phyloP scores from a whole-genome alignment of 768 basidiomycete genomes.

The Royoungia palumana region DNA sequence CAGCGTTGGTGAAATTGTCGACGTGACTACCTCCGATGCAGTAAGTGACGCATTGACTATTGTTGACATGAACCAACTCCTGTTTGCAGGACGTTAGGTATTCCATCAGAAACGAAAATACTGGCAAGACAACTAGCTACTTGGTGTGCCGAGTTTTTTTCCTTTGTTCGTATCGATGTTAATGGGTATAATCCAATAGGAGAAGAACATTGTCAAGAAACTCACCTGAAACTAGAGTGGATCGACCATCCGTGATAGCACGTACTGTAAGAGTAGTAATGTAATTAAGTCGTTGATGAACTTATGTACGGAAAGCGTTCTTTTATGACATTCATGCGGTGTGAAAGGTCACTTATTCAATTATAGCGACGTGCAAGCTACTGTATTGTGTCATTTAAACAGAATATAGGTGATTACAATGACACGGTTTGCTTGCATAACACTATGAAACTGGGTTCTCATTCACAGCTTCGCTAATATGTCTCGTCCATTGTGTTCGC shows the following conservation, averaged over 20 bases:
- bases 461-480: too few relatives aligned
- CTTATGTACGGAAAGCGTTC: too few relatives aligned
- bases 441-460: too few relatives aligned
- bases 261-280: not conserved
- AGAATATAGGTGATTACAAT: too few relatives aligned
- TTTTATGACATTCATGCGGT: too few relatives aligned
- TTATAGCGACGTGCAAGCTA: too few relatives aligned
- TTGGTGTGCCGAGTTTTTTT: conserved; percentile 22
- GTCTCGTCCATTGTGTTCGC: not conserved
- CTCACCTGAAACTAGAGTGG: not conserved
- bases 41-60: conserved; percentile 22
- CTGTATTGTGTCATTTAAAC: too few relatives aligned
- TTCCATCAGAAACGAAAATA: conserved; percentile 43
- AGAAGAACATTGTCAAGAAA: conserved; percentile 38
- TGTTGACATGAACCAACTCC: not conserved
- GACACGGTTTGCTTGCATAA: too few relatives aligned
- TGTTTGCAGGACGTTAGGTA: conserved; percentile 30
- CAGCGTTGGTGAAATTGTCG: conserved; percentile 35
- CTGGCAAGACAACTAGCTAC: conserved; percentile 39
- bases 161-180: not conserved
- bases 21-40: conserved; percentile 30
- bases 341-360: too few relatives aligned
- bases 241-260: too few relatives aligned
- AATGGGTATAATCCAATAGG: conserved; percentile 14
- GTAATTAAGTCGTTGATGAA: too few relatives aligned